Evolutionary conservation across 768 basidiomycete genomes (phyloP).

Genomic region (Amanita fuliginea): DNA sequence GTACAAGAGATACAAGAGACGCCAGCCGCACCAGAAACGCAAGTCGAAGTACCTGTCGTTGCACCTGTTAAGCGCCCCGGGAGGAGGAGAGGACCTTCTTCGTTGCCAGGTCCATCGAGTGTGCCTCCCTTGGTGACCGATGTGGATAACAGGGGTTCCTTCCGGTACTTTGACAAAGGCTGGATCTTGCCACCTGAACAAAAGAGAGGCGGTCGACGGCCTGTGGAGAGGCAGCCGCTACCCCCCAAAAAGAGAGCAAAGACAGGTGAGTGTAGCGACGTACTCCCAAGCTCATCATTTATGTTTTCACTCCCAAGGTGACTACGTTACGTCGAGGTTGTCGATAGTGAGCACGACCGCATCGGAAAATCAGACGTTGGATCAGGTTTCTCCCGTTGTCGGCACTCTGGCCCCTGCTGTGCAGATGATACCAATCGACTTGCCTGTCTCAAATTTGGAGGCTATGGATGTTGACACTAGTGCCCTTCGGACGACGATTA

Average conservation of each 20-base stretch:
- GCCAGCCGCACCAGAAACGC: neutral
- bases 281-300: neutral
- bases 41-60: neutral
- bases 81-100: slow-evolving; percentile 19
- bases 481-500: slow-evolving; percentile 6
- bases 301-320: slow-evolving; percentile 10
- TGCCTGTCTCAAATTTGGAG: slow-evolving; percentile 7
- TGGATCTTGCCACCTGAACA: slow-evolving; percentile 80
- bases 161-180: slow-evolving; percentile 74
- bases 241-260: slow-evolving; percentile 47
- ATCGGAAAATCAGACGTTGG: slow-evolving; percentile 33
- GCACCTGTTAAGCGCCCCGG: slow-evolving; percentile 9
- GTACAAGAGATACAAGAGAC: neutral
- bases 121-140: slow-evolving; percentile 53
- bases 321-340: slow-evolving; percentile 30
- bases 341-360: slow-evolving; percentile 35
- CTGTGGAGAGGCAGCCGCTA: slow-evolving; percentile 29
- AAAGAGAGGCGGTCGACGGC: slow-evolving; percentile 47
- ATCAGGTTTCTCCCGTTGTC: slow-evolving; percentile 14
- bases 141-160: slow-evolving; percentile 62
- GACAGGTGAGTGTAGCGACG: slow-evolving; percentile 22
- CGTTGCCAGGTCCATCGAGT: slow-evolving; percentile 17
- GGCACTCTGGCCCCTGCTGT: slow-evolving; percentile 13
- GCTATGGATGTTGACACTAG: slow-evolving; percentile 6
- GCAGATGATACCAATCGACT: slow-evolving; percentile 7